These are phyloP conservation scores for Nemania sp. DNA, from an alignment of 2,329 filamentous ascomycete species.

Conservation along the genomic window DNA sequence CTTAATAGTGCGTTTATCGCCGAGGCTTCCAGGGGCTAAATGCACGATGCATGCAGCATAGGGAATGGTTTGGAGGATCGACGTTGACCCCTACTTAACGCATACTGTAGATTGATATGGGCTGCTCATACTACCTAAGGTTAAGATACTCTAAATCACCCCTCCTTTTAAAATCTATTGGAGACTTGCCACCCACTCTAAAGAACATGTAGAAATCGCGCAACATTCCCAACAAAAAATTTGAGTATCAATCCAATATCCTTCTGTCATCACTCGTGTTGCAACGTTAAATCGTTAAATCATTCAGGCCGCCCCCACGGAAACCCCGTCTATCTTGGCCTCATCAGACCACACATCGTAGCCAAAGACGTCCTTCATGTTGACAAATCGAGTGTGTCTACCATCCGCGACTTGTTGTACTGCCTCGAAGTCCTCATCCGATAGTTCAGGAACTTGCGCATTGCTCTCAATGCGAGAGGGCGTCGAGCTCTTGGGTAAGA, in stretches of 20 bases:
- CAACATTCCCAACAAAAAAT: no score
- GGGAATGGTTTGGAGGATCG: not conserved
- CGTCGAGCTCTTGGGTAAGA: conserved; percentile 71
- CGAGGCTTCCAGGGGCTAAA: conserved; percentile 18
- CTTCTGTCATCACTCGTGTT: not conserved
- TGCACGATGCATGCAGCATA: not conserved
- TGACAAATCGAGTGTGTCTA: conserved; percentile 72
- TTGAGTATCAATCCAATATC: not conserved
- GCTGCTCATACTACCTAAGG: not conserved
- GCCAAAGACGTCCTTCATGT: conserved; percentile 81
- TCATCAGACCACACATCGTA: conserved; percentile 72
- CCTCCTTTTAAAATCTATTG: no score
- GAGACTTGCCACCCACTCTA: no score
- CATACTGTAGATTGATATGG: not conserved
- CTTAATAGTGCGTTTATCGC: conserved; percentile 21
- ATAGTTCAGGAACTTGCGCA: conserved; percentile 57
- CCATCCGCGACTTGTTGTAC: conserved; percentile 67
- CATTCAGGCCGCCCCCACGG: not conserved
- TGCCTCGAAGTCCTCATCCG: conserved; percentile 61
- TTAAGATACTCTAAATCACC: no score
- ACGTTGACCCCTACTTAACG: not conserved
- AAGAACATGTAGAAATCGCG: no score
- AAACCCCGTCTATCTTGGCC: conserved; percentile 24
- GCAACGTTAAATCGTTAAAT: not conserved
- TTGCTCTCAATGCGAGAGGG: conserved; percentile 70